Base-by-base conservation (phyloP, 78 protist species). In the Diacronema lutheri region DNA sequence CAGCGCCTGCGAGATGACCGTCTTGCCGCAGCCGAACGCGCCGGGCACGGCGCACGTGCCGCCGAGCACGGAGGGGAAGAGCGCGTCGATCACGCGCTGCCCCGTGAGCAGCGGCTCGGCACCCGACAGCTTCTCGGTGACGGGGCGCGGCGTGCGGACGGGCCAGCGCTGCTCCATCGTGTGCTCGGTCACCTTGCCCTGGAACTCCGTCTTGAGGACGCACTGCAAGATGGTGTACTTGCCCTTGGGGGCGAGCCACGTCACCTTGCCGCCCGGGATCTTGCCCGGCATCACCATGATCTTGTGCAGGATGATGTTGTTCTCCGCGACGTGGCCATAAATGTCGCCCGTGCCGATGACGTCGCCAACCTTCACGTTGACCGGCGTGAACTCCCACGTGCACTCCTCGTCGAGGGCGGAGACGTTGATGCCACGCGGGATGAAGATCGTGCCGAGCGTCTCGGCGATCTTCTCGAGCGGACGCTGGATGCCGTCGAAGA, bases 1-100 rank as follows among this genome's bases (percentile, higher is more conserved):
- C 57, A 99, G 97, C 14, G 99, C 83, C 93, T 99, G 99, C 20
- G 99, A 97, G 76, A 99, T 98, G 60, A 98, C 99, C n/a, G 99
- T 98, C 93, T 99, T 99, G 81, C 99, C 99, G 91, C 99, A 98
- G 77, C 99, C 99, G 85, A 98, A 99, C 72, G 99, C 99, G 11
- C 99, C 99, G 58, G 99, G 99, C 41, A 98, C 96, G 83, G 99
- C 98, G 71, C 99, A 97, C 26, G 99, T 99, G 33, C 99, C 99
- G 29, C 99, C 83, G n/a, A 66, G 89, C 40, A 88, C 96, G 38
- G 90, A 77, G 31, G 99, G 99, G 99, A 99, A 99, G 62, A 99
- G 93, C 7, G 99, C 96, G 83, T 99, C 99, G 50, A 99, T 91
- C 31, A 99, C 99, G 65, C 92, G 81, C 87, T 85, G 90, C 57